Evolutionary conservation across 352 stramenopile species (phyloP), one percentile per base, ranked within the genome.

Genomic region (Phytophthora litchii): DNA sequence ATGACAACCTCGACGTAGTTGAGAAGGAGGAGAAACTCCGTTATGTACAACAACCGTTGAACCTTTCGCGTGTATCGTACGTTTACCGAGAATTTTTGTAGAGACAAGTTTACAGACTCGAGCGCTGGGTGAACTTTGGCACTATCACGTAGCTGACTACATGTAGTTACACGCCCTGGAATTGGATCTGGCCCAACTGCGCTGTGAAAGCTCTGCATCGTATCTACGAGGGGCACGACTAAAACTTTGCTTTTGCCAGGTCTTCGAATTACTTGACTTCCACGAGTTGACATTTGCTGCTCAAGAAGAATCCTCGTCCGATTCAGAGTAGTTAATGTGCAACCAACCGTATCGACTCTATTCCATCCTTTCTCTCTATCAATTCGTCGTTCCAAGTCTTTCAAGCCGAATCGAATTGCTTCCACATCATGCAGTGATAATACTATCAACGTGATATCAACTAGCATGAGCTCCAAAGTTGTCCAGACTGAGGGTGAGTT

Each of bases 1-100:
- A 70, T 60, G 17, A 70, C 42, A 11, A 74, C 60, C 14, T 74
- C 66, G 10, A 76, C 67, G 13, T 67, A 76, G 25, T 74, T 72
- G 23, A 70, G 50, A 10, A 76, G 52, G 2, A 67, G 35, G 0
- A 71, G 42, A 37, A 74, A 74, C 46, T 71, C 66, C 14, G 66
- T 42, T 25, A 54, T 55, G 35, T 74, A 74, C 19, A 71, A 17
- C 10, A 74, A 23, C 4, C 50, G 34, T 10, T 6, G 32, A 7
- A 44, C 46, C 9, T 21, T 43, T 1, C 6, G 32, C 4, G 46
- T 54, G 19, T 42, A 52, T 19, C 20, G 27, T 19, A 52, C 4
- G 4, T 25, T 37, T 9, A 38, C 25, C 27, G 14, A 27, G 23
- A 27, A 5, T 27, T 27, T 27, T 27, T 27, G 23, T 5, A 27